Conservation (phyloP, 495 filamentous ascomycete species). For the Pyrenula aspistea region DNA sequence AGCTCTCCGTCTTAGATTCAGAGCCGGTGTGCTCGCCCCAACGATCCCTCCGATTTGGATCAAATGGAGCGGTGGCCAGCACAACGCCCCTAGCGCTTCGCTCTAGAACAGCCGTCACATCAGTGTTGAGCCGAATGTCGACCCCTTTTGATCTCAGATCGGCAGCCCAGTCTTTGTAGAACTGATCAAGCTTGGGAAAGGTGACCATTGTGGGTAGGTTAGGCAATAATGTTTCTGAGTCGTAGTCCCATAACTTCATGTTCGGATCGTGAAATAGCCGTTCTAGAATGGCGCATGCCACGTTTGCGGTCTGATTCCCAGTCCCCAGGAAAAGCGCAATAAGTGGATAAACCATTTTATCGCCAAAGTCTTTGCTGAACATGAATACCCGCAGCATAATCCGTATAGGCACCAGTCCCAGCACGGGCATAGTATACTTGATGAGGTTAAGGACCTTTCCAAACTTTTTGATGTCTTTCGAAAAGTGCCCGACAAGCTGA, state of each 20-base stretch:
- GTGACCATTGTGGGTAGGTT: conserved; percentile 74
- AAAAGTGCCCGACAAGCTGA: conserved; percentile 47
- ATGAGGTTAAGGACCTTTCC: conserved; percentile 52
- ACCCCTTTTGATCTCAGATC: conserved; percentile 53
- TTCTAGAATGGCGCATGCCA: conserved; percentile 63
- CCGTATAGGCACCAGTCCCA: conserved; percentile 64
- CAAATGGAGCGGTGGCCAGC: conserved; percentile 1
- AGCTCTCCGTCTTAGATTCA: conserved; percentile 27
- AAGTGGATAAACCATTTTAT: conserved; percentile 61
- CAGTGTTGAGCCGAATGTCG: conserved; percentile 48
- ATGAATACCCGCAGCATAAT: conserved; percentile 55
- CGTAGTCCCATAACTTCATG: conserved; percentile 67
- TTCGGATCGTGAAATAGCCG: conserved; percentile 62
- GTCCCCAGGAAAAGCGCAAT: conserved; percentile 72
- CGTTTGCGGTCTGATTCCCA: conserved; percentile 68
- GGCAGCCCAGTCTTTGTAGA: conserved; percentile 57
- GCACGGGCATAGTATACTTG: conserved; percentile 55
- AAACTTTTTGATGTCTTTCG: conserved; percentile 55
- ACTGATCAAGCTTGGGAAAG: conserved; percentile 61
- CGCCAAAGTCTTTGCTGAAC: conserved; percentile 63
- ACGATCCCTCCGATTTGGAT: background rate
- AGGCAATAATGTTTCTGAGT: conserved; percentile 51
- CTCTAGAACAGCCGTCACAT: conserved; percentile 43
- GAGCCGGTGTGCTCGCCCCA: background rate
- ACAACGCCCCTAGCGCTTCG: conserved; percentile 47